Evolutionary conservation across 2,329 filamentous ascomycete genomes (phyloP).

Genomic region (Colletotrichum endophyticum): DNA sequence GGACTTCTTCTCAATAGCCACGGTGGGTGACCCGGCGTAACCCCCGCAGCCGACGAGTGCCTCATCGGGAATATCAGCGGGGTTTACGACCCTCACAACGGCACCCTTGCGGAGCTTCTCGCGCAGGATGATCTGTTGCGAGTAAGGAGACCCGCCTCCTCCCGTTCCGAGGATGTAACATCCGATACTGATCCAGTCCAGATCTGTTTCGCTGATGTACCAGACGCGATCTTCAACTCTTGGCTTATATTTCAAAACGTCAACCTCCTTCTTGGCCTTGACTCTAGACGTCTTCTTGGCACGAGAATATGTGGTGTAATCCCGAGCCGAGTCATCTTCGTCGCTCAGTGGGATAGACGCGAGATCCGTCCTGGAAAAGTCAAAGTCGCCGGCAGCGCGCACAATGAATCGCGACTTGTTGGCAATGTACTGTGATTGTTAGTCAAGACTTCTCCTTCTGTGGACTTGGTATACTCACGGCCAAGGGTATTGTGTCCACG

Average conservation of each 20-base stretch:
- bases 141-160: conserved; percentile 61
- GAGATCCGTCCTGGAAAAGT: conserved; percentile 41
- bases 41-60: conserved; percentile 61
- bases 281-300: not conserved
- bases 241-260: conserved; percentile 51
- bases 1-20: conserved; percentile 63
- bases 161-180: conserved; percentile 68
- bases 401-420: conserved; percentile 63
- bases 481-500: conserved; percentile 58
- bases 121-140: conserved; percentile 54
- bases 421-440: conserved; percentile 45
- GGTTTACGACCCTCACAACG: conserved; percentile 55
- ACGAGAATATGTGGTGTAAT: not conserved
- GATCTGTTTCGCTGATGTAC: conserved; percentile 62
- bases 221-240: conserved; percentile 55
- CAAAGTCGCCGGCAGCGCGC: conserved; percentile 63
- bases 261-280: conserved; percentile 26
- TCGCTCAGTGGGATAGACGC: not conserved
- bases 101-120: conserved; percentile 55
- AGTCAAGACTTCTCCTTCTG: conserved; percentile 5
- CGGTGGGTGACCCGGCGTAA: conserved; percentile 63
- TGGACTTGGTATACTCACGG: conserved; percentile 33
- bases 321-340: not conserved
- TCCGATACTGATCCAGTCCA: conserved; percentile 61
- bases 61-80: conserved; percentile 53